A percentile compares a stretch with the other conserved stretches of the same genome.
These are phyloP conservation scores for Delonix regia DNA, from an alignment of 306 rosid genomes.

Conservation along the genomic window DNA sequence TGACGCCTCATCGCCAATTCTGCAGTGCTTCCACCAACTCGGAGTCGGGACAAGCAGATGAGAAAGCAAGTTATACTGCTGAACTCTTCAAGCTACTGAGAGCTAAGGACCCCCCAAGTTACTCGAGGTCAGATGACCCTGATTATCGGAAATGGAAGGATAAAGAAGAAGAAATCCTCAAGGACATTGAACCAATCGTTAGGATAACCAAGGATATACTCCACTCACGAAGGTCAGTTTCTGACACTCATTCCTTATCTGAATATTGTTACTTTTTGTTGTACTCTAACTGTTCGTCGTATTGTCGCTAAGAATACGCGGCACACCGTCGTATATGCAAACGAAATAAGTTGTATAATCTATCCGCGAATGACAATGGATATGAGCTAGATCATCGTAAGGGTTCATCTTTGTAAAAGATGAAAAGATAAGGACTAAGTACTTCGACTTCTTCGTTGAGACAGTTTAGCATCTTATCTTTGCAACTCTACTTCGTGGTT, in stretches of 20 bases:
- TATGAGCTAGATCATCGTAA: background rate
- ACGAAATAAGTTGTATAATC: background rate
- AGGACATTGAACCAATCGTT: conserved; percentile 67
- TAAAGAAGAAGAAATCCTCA: conserved; percentile 63
- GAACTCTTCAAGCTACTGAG: conserved; percentile 29
- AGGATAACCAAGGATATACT: conserved; percentile 71
- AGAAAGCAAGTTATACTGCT: conserved; percentile 35
- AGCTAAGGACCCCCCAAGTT: conserved; percentile 37
- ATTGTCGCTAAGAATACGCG: background rate
- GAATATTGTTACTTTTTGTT: background rate
- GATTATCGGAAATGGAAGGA: conserved; percentile 74
- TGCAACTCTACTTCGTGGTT: background rate
- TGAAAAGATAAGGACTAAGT: background rate
- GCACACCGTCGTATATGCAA: background rate
- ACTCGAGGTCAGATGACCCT: conserved; percentile 51
- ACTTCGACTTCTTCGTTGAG: background rate
- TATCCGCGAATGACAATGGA: background rate
- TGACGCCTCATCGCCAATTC: conserved; percentile 41
- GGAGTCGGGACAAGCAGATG: conserved; percentile 47
- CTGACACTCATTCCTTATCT: background rate
- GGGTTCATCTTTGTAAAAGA: background rate
- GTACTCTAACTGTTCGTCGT: background rate
- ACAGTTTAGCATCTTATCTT: background rate
- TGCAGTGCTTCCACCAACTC: conserved; percentile 44
- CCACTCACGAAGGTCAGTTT: conserved; percentile 58